These are phyloP conservation scores for Trichomonascaceae sp. DNA, from an alignment of 1,139 yeast genomes.

Conservation along the genomic window DNA sequence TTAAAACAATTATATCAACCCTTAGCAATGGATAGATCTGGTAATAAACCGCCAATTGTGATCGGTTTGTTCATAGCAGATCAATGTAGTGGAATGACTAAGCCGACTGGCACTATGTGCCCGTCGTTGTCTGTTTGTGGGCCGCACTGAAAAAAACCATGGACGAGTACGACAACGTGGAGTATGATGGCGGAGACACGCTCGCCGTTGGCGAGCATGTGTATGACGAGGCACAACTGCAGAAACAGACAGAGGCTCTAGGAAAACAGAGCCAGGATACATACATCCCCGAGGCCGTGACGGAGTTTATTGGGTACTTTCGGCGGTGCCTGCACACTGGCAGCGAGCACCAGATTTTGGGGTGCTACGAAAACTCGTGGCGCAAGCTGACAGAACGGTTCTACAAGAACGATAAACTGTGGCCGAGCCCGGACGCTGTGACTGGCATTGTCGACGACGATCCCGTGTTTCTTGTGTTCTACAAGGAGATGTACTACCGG, in stretches of 20 bases:
- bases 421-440: constrained; percentile 36
- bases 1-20: too few relatives aligned
- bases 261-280: constrained; percentile 14
- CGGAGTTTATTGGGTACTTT: constrained; percentile 32
- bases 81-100: too few relatives aligned
- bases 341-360: constrained; percentile 31
- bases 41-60: too few relatives aligned
- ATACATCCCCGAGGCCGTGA: constrained; percentile 32
- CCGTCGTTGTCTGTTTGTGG: too few relatives aligned
- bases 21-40: too few relatives aligned
- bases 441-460: constrained; percentile 33
- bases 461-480: constrained; percentile 31
- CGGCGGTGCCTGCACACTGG: constrained; percentile 31
- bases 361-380: constrained; percentile 34
- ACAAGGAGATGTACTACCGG: constrained; percentile 37
- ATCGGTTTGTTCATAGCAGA: too few relatives aligned
- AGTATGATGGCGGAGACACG: constrained; percentile 14
- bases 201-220: constrained; percentile 22
- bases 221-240: constrained; percentile 23
- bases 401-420: constrained; percentile 27
- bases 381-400: constrained; percentile 34
- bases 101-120: too few relatives aligned
- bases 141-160: too few relatives aligned
- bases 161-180: constrained; percentile 14
- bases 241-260: constrained; percentile 23